Evolutionary conservation across 2,329 filamentous ascomycete species (phyloP), one percentile per base, ranked within the genome.

Genomic region (Fusarium poae): DNA sequence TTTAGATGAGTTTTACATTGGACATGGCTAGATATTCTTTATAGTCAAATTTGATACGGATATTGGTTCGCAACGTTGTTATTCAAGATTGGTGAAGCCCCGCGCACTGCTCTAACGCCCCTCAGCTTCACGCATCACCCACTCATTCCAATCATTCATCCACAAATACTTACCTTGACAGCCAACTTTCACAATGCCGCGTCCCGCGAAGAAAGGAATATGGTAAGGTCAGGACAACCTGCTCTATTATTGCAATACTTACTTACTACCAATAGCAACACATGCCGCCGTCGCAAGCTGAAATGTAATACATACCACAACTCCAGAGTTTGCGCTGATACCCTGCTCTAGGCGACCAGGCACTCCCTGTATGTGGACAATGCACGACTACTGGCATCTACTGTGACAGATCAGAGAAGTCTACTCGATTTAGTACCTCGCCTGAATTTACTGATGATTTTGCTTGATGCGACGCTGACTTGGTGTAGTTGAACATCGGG

Each of bases 261-360:
- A 8, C n/a, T 57, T 8, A 54, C 9, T 11, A 3, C 0, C 3
- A 11, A 21, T 34, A 80, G 79, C 66, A 78, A 80, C 44, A 80
- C 78, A 3, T 80, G 79, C 52, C 77, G 78, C 5, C 69, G 73
- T 13, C 79, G 79, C 50, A 80, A 80, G 56, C 57, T 80, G 3
- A 80, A 79, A 59, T 80, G 78, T 78, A 61, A 13, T 60, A 50
- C 2, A 16, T 18, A 12, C 2, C 5, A 25, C 11, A 20, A 20
- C 23, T 4, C 8, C 13, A 11, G 39, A 29, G 13, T 4, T 12
- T 27, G 20, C 34, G 20, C 58, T 74, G 23, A 64, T 45, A 10
- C 34, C 25, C 25, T 6, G 7, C 6, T 6, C 5, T 13, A 81
- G 79, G 79, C 37, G 75, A 77, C 35, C 76, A 78, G 45, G 54